phyloP scores from a whole-genome alignment of 2,329 filamentous ascomycete species.

The Zelopaecilomyces penicillatus region DNA sequence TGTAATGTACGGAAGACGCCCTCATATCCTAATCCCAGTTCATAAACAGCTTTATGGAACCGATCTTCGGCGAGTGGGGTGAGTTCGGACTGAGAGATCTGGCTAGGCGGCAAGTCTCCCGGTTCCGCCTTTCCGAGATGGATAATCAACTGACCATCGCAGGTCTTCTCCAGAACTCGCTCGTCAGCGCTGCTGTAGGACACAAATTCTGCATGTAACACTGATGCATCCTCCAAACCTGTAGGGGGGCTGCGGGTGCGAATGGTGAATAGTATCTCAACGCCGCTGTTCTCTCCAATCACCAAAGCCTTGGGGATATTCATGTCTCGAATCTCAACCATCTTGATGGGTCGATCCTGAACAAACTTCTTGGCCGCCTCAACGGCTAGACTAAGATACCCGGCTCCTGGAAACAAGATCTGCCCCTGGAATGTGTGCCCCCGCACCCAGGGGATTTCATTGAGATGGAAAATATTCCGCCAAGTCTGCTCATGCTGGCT shows the following conservation, averaged over 20 bases:
- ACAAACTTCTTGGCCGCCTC: conserved; percentile 17
- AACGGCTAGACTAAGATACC: conserved; percentile 28
- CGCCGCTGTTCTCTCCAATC: neutral
- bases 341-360: neutral
- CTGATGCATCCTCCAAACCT: neutral
- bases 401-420: conserved; percentile 31
- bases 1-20: neutral
- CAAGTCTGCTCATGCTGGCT: conserved; percentile 13
- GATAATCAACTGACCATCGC: neutral
- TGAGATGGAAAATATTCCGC: conserved; percentile 15
- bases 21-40: neutral
- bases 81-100: neutral
- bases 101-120: conserved; percentile 8
- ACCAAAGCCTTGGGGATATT: conserved; percentile 4
- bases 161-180: neutral
- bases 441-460: conserved; percentile 28
- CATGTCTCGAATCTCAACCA: conserved; percentile 4
- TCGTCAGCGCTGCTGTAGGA: neutral
- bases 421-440: conserved; percentile 27
- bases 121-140: conserved; percentile 1
- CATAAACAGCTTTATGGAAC: neutral
- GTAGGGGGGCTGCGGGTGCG: neutral
- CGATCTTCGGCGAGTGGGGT: neutral
- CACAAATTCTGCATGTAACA: neutral
- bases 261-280: neutral